Evolutionary conservation across 192 early-diverging fungal genomes (phyloP).

Genomic region (Piromyces sp.): DNA sequence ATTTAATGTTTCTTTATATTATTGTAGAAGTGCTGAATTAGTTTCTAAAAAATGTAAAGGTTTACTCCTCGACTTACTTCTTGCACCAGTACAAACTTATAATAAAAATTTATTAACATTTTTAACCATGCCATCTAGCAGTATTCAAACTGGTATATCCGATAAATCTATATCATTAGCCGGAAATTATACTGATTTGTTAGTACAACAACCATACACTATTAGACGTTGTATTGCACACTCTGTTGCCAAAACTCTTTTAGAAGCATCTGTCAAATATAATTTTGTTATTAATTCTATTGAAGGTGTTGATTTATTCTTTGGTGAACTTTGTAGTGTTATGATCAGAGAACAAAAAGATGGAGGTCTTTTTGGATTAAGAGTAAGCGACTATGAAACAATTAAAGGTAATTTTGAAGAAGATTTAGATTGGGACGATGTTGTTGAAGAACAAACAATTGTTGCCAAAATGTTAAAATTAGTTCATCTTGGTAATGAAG

Average conservation of each 20-base stretch:
- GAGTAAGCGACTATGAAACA: constrained; percentile 1
- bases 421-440: constrained; percentile 65
- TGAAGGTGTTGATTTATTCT: constrained; percentile 58
- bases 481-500: constrained; percentile 21
- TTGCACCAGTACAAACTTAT: constrained; percentile 66
- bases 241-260: constrained; percentile 39
- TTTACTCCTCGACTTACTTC: constrained; percentile 66
- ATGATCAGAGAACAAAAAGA: constrained; percentile 68
- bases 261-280: neutral
- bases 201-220: constrained; percentile 63
- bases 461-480: constrained; percentile 35
- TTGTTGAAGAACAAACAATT: constrained; percentile 79
- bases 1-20: too few species aligned
- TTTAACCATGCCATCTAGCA: constrained; percentile 32
- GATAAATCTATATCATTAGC: constrained; percentile 47
- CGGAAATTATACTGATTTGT: constrained; percentile 64
- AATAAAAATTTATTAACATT: constrained; percentile 19
- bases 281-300: constrained; percentile 36
- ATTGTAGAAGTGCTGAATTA: constrained; percentile 43
- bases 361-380: constrained; percentile 34
- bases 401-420: constrained; percentile 15
- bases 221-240: constrained; percentile 70
- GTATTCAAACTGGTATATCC: constrained; percentile 11
- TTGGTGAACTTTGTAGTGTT: constrained; percentile 63
- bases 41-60: constrained; percentile 47